phyloP scores from a whole-genome alignment of 257 asterid species.

The Solanum chilense region DNA sequence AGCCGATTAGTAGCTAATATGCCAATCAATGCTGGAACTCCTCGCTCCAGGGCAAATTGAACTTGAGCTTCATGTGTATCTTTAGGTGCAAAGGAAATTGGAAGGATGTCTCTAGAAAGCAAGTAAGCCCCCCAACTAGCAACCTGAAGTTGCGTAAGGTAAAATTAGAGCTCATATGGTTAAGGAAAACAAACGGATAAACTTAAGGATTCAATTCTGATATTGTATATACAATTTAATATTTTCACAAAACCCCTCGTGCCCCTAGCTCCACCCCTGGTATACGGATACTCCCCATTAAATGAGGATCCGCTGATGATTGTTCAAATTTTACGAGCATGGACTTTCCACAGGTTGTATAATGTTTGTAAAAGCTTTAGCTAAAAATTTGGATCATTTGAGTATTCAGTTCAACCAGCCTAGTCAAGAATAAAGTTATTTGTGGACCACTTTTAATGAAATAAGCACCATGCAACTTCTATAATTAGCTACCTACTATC shows the following conservation, averaged over 20 bases:
- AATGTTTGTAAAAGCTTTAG: neutral
- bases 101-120: constrained; percentile 54
- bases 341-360: neutral
- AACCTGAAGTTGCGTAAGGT: constrained; percentile 32
- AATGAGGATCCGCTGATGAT: neutral
- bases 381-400: neutral
- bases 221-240: neutral
- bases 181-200: neutral
- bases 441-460: neutral
- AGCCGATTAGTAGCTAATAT: constrained; percentile 61
- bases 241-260: neutral
- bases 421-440: neutral
- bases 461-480: neutral
- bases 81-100: constrained; percentile 84
- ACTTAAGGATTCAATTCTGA: neutral
- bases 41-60: constrained; percentile 88
- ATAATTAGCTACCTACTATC: neutral
- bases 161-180: neutral
- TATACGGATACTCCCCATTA: neutral
- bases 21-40: constrained; percentile 83
- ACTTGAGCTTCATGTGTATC: constrained; percentile 96
- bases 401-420: neutral
- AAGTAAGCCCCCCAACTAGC: constrained; percentile 99
- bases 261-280: neutral
- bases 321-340: neutral